Evolutionary conservation across 306 rosid species (phyloP), one percentile per base, ranked within the genome.

Genomic region (Geum urbanum): DNA sequence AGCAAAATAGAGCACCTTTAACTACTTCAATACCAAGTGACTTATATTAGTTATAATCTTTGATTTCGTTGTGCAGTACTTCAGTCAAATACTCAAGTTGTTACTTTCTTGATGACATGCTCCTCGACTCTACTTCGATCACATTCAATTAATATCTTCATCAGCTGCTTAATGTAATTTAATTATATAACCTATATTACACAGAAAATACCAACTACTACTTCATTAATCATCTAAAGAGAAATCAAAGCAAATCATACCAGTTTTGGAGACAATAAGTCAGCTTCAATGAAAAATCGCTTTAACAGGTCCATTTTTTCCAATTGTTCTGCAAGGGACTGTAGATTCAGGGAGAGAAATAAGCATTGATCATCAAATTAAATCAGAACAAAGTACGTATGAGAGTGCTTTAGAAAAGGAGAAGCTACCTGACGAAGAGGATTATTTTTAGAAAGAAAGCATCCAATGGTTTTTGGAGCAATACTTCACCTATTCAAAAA

Each of bases 401-500:
- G 37, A 32, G 37, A 32, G 37, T 32, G 37, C 37, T 32, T 32
- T 32, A 32, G 82, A 74, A 78, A 85, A 70, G 2, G 80, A 78
- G 45, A 61, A 80, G 27, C 52, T 19, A 88, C 97, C 91, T 88
- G 78, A 69, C 96, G 97, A 82, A 85, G 96, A 76, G 96, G 80
- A 53, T 92, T 91, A 69, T 91, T 96, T 76, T 88, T 88, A 0
- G 97, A 96, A 62, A 91, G 97, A 75, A 85, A 91, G 85, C 88
- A 73, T 53, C 97, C 97, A 77, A 91, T 87, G 41, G 97, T 91
- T 91, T 71, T 84, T 92, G n/a, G 97, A 88, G 68, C 97, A 86
- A 82, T 91, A 88, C 84, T 91, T 91, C 19, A 84, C 97, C 97
- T 91, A 43, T 11, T 63, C 63, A 32, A 32, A 32, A 32, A 32